A percentile compares a stretch with the other conserved stretches of the same genome.
phyloP scores from a whole-genome alignment of 2,329 filamentous ascomycete genomes.

The Parastagonospora avenae region DNA sequence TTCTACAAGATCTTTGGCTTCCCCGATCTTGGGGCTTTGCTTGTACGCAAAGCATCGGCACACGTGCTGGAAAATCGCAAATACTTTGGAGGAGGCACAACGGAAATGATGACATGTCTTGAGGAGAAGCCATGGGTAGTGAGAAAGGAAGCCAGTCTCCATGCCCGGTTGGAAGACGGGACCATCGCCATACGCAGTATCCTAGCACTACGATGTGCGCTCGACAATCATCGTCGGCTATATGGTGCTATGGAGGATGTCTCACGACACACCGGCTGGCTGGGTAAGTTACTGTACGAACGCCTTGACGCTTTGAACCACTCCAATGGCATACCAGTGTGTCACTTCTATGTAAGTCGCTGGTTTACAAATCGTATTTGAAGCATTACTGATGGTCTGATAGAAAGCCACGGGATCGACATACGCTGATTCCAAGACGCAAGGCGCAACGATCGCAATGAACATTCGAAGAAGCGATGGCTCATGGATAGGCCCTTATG shows the following conservation, averaged over 20 bases:
- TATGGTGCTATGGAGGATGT: slow-evolving; percentile 65
- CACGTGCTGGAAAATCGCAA: slow-evolving; percentile 57
- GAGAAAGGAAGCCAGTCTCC: slow-evolving; percentile 59
- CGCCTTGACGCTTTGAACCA: slow-evolving; percentile 58
- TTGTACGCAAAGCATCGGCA: slow-evolving; percentile 75
- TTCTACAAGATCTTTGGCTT: slow-evolving; percentile 98
- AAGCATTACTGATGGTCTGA: too few relatives aligned
- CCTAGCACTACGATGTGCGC: slow-evolving; percentile 64
- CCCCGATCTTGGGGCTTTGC: slow-evolving; percentile 82
- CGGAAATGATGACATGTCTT: slow-evolving; percentile 61
- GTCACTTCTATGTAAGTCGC: slow-evolving; percentile 45
- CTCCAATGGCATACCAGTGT: slow-evolving; percentile 57
- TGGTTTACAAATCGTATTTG: too few relatives aligned
- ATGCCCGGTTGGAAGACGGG: slow-evolving; percentile 69
- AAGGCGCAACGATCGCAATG: slow-evolving; percentile 69
- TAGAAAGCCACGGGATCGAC: slow-evolving; percentile 59
- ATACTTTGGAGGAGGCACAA: slow-evolving; percentile 72
- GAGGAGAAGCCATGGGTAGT: slow-evolving; percentile 59
- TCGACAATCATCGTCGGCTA: slow-evolving; percentile 61
- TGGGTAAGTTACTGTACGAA: slow-evolving; percentile 58
- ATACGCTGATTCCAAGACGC: slow-evolving; percentile 58
- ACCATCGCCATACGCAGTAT: slow-evolving; percentile 70
- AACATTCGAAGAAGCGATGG: slow-evolving; percentile 63
- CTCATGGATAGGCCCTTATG: slow-evolving; percentile 60
- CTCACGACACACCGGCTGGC: slow-evolving; percentile 61